phyloP scores from a whole-genome alignment of 805 yeast species.

The Wickerhamomyces canadensis region DNA sequence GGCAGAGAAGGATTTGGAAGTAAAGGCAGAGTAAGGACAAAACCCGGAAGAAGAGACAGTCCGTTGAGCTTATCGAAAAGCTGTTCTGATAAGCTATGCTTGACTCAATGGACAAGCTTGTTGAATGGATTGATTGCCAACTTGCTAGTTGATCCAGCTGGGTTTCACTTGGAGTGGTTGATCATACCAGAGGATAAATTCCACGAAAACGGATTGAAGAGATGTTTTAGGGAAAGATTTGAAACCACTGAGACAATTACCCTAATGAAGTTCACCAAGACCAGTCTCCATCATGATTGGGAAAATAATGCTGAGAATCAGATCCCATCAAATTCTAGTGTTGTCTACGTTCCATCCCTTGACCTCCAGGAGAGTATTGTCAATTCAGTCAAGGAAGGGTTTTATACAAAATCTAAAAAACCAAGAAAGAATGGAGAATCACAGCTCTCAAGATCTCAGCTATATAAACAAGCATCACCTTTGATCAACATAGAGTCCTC shows the following conservation, averaged over 20 bases:
- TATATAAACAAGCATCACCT: constrained; percentile 17
- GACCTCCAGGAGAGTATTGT: constrained; percentile 31
- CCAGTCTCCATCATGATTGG: constrained; percentile 10
- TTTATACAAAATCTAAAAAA: constrained; percentile 40
- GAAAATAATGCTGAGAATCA: constrained; percentile 3
- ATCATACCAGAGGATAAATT: constrained; percentile 37
- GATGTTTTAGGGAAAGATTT: constrained; percentile 16
- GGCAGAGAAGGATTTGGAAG: constrained; percentile 58
- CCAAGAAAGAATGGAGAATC: constrained; percentile 39
- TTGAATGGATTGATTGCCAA: constrained; percentile 39
- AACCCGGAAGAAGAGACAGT: constrained; percentile 88
- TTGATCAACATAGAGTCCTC: constrained; percentile 9
- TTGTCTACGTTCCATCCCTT: constrained; percentile 23
- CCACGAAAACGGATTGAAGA: constrained; percentile 6
- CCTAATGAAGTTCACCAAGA: constrained; percentile 5
- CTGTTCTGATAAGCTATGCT: constrained; percentile 78
- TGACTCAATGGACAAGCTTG: constrained; percentile 55
- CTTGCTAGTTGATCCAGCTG: constrained; percentile 27
- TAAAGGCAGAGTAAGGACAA: constrained; percentile 74
- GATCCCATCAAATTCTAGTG: constrained; percentile 23
- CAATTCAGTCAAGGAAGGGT: constrained; percentile 60
- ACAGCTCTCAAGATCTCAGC: constrained; percentile 25
- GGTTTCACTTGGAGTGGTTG: constrained; percentile 40
- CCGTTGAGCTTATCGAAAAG: constrained; percentile 69
- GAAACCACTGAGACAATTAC: background rate